phyloP scores from a whole-genome alignment of 352 stramenopile species.

The Pythium brachiatum region DNA sequence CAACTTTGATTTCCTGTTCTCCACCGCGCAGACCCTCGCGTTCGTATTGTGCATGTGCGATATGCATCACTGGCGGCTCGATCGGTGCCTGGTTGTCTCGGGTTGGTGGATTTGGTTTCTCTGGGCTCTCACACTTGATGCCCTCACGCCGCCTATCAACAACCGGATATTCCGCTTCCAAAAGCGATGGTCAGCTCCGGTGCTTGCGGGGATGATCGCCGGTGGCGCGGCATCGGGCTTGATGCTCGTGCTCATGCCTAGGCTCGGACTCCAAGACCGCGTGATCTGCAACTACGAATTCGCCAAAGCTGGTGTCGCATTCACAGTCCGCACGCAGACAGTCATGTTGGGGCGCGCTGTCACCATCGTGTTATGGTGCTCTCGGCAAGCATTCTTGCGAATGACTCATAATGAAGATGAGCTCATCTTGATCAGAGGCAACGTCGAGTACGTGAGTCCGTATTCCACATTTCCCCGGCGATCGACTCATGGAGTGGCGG shows the following conservation, averaged over 20 bases:
- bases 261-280: not conserved
- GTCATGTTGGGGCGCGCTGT: slow-evolving; percentile 4
- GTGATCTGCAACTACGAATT: not conserved
- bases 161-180: not conserved
- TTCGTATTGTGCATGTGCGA: not conserved
- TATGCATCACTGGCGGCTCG: slow-evolving; percentile 4
- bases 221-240: not conserved
- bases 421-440: not conserved
- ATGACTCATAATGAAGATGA: not conserved
- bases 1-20: slow-evolving; percentile 18
- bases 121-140: slow-evolving; percentile 12
- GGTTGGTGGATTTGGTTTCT: slow-evolving; percentile 13
- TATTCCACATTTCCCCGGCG: not conserved
- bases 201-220: not conserved
- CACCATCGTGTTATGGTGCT: slow-evolving; percentile 11
- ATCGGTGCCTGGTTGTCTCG: not conserved
- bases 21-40: not conserved
- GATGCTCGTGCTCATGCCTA: not conserved
- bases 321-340: slow-evolving; percentile 7
- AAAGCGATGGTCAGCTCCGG: not conserved
- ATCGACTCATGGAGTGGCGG: not conserved
- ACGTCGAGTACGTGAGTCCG: slow-evolving; percentile 2
- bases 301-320: not conserved
- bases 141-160: slow-evolving; percentile 9
- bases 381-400: not conserved